Conservation (phyloP, 2,329 filamentous ascomycete species). For the Paecilomyces fulvus region DNA sequence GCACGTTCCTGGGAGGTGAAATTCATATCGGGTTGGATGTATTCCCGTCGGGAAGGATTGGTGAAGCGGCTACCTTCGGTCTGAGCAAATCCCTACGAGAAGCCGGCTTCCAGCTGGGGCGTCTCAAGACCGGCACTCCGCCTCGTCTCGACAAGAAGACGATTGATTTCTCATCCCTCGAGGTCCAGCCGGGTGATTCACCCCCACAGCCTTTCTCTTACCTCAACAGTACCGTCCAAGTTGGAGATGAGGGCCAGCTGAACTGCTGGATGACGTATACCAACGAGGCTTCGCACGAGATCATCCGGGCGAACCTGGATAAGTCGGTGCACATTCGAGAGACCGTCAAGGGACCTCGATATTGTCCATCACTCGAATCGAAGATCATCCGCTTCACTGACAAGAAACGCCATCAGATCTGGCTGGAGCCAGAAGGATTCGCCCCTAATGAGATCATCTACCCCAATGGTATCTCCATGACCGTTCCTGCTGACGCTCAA, state of each 20-base stretch:
- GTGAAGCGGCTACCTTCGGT: slow-evolving; percentile 85
- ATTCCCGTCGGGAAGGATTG: slow-evolving; percentile 83
- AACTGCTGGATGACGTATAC: slow-evolving; percentile 84
- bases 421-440: slow-evolving; percentile 95
- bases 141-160: slow-evolving; percentile 73
- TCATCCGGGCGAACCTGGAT: slow-evolving; percentile 83
- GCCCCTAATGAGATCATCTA: slow-evolving; percentile 76
- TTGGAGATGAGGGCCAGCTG: slow-evolving; percentile 62
- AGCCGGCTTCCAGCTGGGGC: slow-evolving; percentile 80
- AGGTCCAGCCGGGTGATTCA: slow-evolving; percentile 71
- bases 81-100: slow-evolving; percentile 82
- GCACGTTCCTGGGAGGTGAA: slow-evolving; percentile 89
- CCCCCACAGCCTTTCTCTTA: slow-evolving; percentile 89
- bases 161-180: slow-evolving; percentile 67
- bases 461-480: slow-evolving; percentile 96
- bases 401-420: slow-evolving; percentile 77
- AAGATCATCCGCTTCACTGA: slow-evolving; percentile 84
- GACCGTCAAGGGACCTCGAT: slow-evolving; percentile 85
- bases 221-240: slow-evolving; percentile 67
- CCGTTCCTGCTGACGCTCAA: slow-evolving; percentile 80
- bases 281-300: slow-evolving; percentile 69
- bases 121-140: slow-evolving; percentile 92
- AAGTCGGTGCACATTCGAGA: slow-evolving; percentile 96
- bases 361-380: slow-evolving; percentile 90
- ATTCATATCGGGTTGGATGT: slow-evolving; percentile 87